Evolutionary conservation across 345 rosid genomes (phyloP).

Genomic region (Euclidium syriacum): DNA sequence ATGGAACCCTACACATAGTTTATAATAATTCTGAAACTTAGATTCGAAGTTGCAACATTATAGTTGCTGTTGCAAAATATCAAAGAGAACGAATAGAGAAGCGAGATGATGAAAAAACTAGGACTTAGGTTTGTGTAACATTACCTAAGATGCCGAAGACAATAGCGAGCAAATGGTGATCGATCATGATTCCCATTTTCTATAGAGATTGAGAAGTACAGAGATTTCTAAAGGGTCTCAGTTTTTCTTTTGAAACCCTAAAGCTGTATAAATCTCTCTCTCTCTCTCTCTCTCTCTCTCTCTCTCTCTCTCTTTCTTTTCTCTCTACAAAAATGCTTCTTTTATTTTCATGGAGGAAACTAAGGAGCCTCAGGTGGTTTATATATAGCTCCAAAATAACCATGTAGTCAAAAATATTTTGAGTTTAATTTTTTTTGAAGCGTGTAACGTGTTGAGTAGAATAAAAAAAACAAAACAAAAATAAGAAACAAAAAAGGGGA

Average conservation of each 20-base stretch:
- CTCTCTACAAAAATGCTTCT: slow-evolving; percentile 19
- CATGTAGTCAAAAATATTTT: slow-evolving; percentile 13
- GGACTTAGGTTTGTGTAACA: neutral
- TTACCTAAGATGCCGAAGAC: slow-evolving; percentile 78
- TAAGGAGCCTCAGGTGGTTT: slow-evolving; percentile 21
- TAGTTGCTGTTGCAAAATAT: slow-evolving; percentile 4
- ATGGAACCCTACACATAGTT: neutral
- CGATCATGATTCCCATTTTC: slow-evolving; percentile 35
- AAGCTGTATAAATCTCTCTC: slow-evolving; percentile 14
- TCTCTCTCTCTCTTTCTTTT: slow-evolving; percentile 18
- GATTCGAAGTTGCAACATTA: slow-evolving; percentile 17
- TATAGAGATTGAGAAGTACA: neutral
- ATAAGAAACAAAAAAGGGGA: slow-evolving; percentile 19
- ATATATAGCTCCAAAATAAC: slow-evolving; percentile 36
- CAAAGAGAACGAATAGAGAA: neutral
- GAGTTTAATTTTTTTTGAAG: slow-evolving; percentile 8
- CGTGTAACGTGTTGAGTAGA: slow-evolving; percentile 26
- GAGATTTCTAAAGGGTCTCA: slow-evolving; percentile 24
- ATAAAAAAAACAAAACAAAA: neutral
- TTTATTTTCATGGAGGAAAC: slow-evolving; percentile 17
- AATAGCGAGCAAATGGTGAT: slow-evolving; percentile 35
- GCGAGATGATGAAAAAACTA: neutral
- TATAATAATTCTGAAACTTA: neutral
- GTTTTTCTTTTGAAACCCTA: slow-evolving; percentile 31
- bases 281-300: slow-evolving; percentile 9